Conservation (phyloP, 2,329 filamentous ascomycete genomes). For the Sphaerulina musiva region DNA sequence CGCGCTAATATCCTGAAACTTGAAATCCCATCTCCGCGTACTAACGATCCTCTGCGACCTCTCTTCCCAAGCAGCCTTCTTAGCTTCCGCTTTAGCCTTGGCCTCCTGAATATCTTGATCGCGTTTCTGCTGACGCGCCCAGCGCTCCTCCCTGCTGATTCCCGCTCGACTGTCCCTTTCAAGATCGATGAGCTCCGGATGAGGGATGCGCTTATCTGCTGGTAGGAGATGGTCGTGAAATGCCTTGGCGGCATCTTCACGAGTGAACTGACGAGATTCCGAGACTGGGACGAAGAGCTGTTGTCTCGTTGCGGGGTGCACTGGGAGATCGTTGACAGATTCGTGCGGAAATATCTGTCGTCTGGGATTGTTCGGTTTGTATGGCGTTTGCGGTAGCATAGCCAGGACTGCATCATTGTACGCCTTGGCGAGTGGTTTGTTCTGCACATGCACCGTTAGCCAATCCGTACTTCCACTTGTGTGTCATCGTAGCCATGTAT, state of each 20-base stretch:
- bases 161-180: conserved; percentile 41
- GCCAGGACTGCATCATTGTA: conserved; percentile 69
- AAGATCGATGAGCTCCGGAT: conserved; percentile 51
- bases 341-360: conserved; percentile 47
- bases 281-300: conserved; percentile 58
- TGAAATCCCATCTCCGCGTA: conserved; percentile 53
- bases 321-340: conserved; percentile 57
- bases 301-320: conserved; percentile 50
- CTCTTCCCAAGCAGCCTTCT: conserved; percentile 40
- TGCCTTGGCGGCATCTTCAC: conserved; percentile 57
- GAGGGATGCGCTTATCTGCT: conserved; percentile 58
- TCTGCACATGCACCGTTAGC: conserved; percentile 45
- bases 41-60: conserved; percentile 42
- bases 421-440: conserved; percentile 66
- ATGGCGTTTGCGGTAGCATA: conserved; percentile 70
- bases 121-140: conserved; percentile 38
- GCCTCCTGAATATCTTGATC: conserved; percentile 32
- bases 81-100: conserved; percentile 36
- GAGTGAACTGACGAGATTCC: conserved; percentile 59
- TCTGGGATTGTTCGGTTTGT: conserved; percentile 28
- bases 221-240: conserved; percentile 55
- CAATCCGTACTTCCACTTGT: not conserved
- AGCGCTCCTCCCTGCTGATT: conserved; percentile 38
- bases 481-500: not conserved
- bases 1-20: conserved; percentile 52